Evolutionary conservation across 2,329 filamentous ascomycete species (phyloP).

Genomic region (Trichophaea hybrida): DNA sequence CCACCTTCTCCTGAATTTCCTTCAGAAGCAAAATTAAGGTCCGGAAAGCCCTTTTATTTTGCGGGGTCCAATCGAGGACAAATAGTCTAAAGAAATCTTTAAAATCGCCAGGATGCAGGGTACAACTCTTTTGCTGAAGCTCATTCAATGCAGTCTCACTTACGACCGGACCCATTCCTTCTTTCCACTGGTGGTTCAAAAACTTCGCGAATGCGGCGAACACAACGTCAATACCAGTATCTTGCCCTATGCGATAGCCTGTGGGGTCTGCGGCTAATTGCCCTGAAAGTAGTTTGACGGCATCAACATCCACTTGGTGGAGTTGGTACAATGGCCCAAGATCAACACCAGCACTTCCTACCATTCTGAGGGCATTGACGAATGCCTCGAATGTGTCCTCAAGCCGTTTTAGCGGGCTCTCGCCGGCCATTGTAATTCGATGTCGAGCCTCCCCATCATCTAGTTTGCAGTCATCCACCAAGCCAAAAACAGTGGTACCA

Average conservation of each 20-base stretch:
- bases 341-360: constrained; percentile 22
- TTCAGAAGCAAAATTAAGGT: constrained; percentile 73
- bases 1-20: constrained; percentile 75
- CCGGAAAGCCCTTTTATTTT: constrained; percentile 63
- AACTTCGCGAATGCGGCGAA: constrained; percentile 94
- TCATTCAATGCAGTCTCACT: constrained; percentile 54
- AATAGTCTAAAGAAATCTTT: constrained; percentile 52
- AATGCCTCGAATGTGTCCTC: constrained; percentile 27
- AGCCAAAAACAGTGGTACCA: constrained; percentile 14
- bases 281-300: constrained; percentile 22
- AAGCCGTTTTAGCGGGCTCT: constrained; percentile 25
- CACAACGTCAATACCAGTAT: constrained; percentile 48
- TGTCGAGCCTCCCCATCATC: constrained; percentile 7
- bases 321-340: constrained; percentile 21
- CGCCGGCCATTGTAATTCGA: constrained; percentile 19
- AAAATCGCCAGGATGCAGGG: constrained; percentile 57
- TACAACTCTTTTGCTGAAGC: constrained; percentile 53
- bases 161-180: constrained; percentile 75
- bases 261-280: constrained; percentile 20
- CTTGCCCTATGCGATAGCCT: constrained; percentile 28
- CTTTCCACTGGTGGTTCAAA: constrained; percentile 70
- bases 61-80: constrained; percentile 52
- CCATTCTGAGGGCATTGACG: constrained; percentile 21
- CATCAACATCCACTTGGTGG: constrained; percentile 16
- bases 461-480: constrained; percentile 11